Evolutionary conservation across 768 basidiomycete species (phyloP), one percentile per base, ranked within the genome.

Genomic region (Coprinellus aureogranulatus): DNA sequence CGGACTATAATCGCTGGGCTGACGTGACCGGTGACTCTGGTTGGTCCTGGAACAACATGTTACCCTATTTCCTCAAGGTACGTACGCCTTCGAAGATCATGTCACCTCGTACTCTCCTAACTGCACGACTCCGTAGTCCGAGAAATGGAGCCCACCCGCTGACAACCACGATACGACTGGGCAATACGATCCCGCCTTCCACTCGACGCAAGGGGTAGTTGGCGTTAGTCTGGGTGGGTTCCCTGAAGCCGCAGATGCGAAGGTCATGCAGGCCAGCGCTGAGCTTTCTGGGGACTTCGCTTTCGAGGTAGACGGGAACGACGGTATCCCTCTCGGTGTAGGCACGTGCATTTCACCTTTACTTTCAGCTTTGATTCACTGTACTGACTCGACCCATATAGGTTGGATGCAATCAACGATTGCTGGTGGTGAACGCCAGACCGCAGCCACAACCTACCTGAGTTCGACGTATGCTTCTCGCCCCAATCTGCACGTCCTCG

Each of bases 1-100:
- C 72, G 10, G 84, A 85, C 60, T 86, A 76, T 53, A 79, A 86
- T 58, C 78, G 80, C 57, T 81, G 78, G 67, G 81, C 78, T 0
- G 41, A 61, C 1, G 67, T 77, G 25, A 69, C 73, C 16, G 82
- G 77, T 4, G 80, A 83, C 39, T 53, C 70, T 1, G 73, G 73
- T 4, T 86, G 85, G 84, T 62, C 63, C 0, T 69, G 68, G 65
- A 58, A 59, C 1, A 60, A 53, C 11, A 55, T 72, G 26, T 54
- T 60, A n/a, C 62, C 65, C 18, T 72, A 67, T 53, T 62, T 69
- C 37, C 44, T 42, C 30, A 70, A 67, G 64, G 68, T 65, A 69
- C 41, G 10, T 50, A 18, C 52, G 34, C 8, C 34, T 34, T 34
- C 34, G 8, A 34, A n/a, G n/a, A n/a, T 42, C 2, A 39, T 22